Conservation (phyloP, 192 early-diverging fungal genomes). For the Gonapodya sp. region DNA sequence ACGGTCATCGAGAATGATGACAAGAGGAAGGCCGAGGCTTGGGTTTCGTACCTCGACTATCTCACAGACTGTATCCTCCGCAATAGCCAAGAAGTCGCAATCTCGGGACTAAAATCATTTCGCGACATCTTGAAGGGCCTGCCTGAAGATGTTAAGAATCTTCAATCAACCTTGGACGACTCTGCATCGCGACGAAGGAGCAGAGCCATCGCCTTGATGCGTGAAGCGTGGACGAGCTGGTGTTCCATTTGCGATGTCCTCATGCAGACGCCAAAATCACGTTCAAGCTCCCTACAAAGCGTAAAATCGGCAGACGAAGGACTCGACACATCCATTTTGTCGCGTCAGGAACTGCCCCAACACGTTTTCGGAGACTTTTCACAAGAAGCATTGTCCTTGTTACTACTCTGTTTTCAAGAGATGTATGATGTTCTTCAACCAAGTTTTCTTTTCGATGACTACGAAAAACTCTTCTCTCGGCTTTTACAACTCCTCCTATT, state of each 20-base stretch:
- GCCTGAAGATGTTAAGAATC: background rate
- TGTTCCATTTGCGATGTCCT: constrained; percentile 15
- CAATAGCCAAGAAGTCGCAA: constrained; percentile 64
- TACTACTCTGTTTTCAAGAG: constrained; percentile 48
- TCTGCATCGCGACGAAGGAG: constrained; percentile 12
- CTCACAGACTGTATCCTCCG: constrained; percentile 56
- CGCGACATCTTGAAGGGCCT: constrained; percentile 32
- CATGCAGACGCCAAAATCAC: background rate
- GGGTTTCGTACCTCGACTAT: constrained; percentile 60
- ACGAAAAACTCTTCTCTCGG: constrained; percentile 35
- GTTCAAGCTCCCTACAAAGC: too few species aligned
- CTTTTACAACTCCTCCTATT: constrained; percentile 50
- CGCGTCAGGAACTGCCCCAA: background rate
- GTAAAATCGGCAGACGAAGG: too few species aligned
- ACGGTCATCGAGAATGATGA: constrained; percentile 47
- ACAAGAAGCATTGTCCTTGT: constrained; percentile 62
- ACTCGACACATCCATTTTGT: too few species aligned
- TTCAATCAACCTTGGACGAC: constrained; percentile 15
- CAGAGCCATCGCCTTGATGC: constrained; percentile 21
- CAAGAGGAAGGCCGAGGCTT: constrained; percentile 50
- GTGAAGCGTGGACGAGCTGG: constrained; percentile 58
- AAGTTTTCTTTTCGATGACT: constrained; percentile 43
- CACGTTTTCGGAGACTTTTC: constrained; percentile 56
- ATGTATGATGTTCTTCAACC: constrained; percentile 45
- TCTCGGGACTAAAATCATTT: constrained; percentile 63